Evolutionary conservation across 768 basidiomycete genomes (phyloP).

Genomic region (Ephemerocybe angulata): DNA sequence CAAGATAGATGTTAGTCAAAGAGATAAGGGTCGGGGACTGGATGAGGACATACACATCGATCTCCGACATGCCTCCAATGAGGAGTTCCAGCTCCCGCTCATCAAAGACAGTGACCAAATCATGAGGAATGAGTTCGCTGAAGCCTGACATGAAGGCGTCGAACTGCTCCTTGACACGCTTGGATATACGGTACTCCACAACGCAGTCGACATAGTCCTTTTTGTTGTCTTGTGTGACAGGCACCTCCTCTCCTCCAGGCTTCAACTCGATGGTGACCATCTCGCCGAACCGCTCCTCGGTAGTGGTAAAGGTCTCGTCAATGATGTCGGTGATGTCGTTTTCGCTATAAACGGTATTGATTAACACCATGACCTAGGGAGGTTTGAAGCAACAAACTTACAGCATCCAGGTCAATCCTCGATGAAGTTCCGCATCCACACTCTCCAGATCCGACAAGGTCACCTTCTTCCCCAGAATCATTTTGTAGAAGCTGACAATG

Average conservation of each 20-base stretch:
- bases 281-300: conserved; percentile 97
- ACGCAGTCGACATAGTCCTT: conserved; percentile 94
- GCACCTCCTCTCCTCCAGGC: conserved; percentile 77
- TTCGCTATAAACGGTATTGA: conserved; percentile 49
- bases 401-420: conserved; percentile 99
- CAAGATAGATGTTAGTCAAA: not conserved
- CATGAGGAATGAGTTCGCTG: conserved; percentile 98
- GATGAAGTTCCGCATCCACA: conserved; percentile 92
- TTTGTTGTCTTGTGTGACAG: conserved; percentile 97
- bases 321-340: conserved; percentile 98
- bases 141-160: conserved; percentile 99
- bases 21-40: not conserved
- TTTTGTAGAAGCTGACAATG: conserved; percentile 99
- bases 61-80: conserved; percentile 99
- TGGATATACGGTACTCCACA: conserved; percentile 96
- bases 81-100: conserved; percentile 95
- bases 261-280: conserved; percentile 96
- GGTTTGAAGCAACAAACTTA: conserved; percentile 39
- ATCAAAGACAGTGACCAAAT: conserved; percentile 97
- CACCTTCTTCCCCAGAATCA: conserved; percentile 98
- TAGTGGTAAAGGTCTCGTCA: conserved; percentile 95
- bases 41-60: conserved; percentile 78
- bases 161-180: conserved; percentile 97
- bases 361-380: conserved; percentile 2
- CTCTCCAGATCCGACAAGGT: conserved; percentile 90